Conservation (phyloP, 805 yeast species). For the Wickerhamiella lipophila region DNA sequence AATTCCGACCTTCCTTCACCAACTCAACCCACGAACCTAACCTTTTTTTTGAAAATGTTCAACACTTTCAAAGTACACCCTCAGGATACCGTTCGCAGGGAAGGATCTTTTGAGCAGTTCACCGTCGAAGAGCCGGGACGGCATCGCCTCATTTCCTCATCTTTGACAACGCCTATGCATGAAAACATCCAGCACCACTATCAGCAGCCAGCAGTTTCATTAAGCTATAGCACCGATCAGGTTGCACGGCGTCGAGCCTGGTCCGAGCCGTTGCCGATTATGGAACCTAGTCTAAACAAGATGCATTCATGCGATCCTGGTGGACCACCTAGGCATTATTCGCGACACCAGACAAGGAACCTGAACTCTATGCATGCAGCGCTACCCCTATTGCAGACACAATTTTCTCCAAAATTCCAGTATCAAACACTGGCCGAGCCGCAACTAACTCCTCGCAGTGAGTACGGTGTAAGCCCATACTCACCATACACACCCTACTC, state of each 20-base stretch:
- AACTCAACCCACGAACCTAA: not conserved
- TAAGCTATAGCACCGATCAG: not conserved
- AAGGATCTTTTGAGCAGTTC: slow-evolving; percentile 5
- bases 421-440: not conserved
- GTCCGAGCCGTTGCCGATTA: slow-evolving; percentile 5
- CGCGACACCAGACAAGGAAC: not conserved
- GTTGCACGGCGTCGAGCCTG: not conserved
- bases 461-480: not conserved
- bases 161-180: not conserved
- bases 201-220: not conserved
- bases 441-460: not conserved
- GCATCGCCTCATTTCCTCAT: not conserved
- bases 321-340: not conserved
- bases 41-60: not conserved
- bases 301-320: slow-evolving; percentile 1
- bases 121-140: slow-evolving; percentile 5
- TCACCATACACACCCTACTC: not conserved
- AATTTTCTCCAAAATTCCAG: not conserved
- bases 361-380: slow-evolving; percentile 9
- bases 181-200: not conserved
- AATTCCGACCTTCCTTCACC: not conserved
- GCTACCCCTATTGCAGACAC: slow-evolving; percentile 7
- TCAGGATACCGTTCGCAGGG: slow-evolving; percentile 7
- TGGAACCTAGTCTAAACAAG: slow-evolving; percentile 4
- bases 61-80: slow-evolving; percentile 10